Conservation (phyloP, 257 asterid species). For the Paraleonurus japonicus region DNA sequence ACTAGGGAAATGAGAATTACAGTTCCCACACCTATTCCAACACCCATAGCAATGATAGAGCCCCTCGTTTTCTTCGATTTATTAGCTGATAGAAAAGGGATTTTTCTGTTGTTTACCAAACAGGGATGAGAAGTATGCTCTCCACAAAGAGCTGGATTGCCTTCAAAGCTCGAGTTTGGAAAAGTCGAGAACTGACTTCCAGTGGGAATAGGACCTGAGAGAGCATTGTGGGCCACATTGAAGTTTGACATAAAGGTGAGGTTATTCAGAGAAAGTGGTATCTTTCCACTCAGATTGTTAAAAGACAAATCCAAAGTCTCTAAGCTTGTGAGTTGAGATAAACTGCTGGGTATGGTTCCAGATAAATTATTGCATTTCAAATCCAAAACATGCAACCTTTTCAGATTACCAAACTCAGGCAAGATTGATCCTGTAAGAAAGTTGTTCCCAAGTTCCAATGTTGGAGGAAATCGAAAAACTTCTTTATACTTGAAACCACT, state of each 20-base stretch:
- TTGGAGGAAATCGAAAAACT: constrained; percentile 60
- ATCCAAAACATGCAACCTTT: constrained; percentile 58
- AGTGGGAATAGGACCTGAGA: constrained; percentile 59
- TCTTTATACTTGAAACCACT: constrained; percentile 49
- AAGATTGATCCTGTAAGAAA: constrained; percentile 60
- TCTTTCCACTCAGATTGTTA: constrained; percentile 56
- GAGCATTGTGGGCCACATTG: constrained; percentile 60
- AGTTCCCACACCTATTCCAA: constrained; percentile 60
- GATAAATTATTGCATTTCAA: constrained; percentile 57
- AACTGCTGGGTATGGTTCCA: constrained; percentile 57
- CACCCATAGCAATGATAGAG: constrained; percentile 43
- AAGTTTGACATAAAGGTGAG: constrained; percentile 62
- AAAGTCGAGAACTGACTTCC: constrained; percentile 62
- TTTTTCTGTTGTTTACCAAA: neutral
- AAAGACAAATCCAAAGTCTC: constrained; percentile 69
- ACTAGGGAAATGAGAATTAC: constrained; percentile 40
- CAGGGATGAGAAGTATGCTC: constrained; percentile 48
- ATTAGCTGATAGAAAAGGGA: constrained; percentile 26
- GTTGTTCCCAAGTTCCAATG: constrained; percentile 67
- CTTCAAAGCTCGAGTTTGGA: constrained; percentile 64
- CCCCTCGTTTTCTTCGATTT: constrained; percentile 33
- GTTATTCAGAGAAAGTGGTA: constrained; percentile 53
- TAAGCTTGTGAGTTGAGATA: constrained; percentile 60
- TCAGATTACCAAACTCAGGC: constrained; percentile 77
- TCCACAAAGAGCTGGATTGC: constrained; percentile 61